Percentiles rank a stretch among this genome's conserved stretches.
phyloP scores from a whole-genome alignment of 179 eudicot genomes.

The Heliamphora pulchella region DNA sequence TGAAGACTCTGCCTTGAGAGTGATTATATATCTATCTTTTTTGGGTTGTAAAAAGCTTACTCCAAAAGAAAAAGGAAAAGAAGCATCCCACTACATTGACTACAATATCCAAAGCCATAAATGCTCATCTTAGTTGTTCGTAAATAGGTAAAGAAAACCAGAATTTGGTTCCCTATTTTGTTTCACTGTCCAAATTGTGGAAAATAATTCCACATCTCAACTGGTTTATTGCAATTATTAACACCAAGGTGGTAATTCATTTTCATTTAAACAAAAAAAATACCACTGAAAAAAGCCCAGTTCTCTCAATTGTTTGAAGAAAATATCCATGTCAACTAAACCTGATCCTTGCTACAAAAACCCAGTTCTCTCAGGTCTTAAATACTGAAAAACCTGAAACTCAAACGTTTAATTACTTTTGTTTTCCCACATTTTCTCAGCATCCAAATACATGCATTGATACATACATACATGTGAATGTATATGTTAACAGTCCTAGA shows the following conservation, averaged over 20 bases:
- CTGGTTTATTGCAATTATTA: not conserved
- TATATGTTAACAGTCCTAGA: not conserved
- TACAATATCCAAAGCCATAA: not conserved
- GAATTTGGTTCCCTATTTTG: not conserved
- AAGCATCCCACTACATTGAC: not conserved
- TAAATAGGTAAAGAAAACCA: not conserved
- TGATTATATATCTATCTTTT: too few species aligned
- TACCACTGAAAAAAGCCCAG: too few species aligned
- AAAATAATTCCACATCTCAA: not conserved
- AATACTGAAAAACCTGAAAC: not conserved
- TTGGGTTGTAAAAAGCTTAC: too few species aligned
- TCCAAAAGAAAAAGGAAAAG: too few species aligned
- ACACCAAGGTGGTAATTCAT: not conserved
- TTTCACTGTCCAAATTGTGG: not conserved
- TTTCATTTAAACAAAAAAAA: not conserved
- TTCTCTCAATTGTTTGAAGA: too few species aligned
- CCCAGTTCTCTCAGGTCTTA: not conserved
- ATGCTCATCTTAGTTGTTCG: too few species aligned
- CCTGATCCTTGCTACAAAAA: not conserved
- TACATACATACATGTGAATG: too few species aligned
- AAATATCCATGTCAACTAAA: not conserved
- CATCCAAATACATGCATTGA: not conserved
- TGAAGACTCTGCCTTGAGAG: too few species aligned
- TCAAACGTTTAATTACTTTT: not conserved
- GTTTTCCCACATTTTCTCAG: not conserved